Evolutionary conservation across 2,329 filamentous ascomycete genomes (phyloP).

Genomic region (Fusarium drepaniforme): DNA sequence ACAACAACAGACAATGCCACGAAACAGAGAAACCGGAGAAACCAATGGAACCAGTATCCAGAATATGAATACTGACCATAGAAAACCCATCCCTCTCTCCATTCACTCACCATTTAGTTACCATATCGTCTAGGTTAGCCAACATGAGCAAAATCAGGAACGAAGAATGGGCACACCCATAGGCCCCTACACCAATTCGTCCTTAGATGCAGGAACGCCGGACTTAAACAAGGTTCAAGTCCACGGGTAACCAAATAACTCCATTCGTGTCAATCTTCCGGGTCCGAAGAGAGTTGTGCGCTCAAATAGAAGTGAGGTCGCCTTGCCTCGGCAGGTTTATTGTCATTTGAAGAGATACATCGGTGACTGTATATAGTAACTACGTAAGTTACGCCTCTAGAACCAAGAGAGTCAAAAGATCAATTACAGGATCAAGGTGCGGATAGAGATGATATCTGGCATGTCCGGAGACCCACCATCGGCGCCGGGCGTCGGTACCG

Average conservation of each 20-base stretch:
- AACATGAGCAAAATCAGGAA: neutral
- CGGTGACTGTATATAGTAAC: too few species aligned
- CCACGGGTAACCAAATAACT: too few species aligned
- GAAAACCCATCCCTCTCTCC: too few species aligned
- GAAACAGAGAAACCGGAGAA: neutral
- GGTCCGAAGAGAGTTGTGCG: neutral
- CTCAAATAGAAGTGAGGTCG: neutral
- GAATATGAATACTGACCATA: too few species aligned
- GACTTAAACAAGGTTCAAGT: neutral
- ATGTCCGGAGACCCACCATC: slow-evolving; percentile 23
- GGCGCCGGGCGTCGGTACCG: slow-evolving; percentile 23
- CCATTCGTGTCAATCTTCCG: neutral
- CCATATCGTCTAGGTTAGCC: neutral
- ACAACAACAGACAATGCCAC: neutral
- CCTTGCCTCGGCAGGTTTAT: neutral
- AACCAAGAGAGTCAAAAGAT: neutral
- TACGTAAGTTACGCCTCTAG: too few species aligned
- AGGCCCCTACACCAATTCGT: neutral
- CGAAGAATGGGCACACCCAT: neutral
- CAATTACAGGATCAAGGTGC: neutral
- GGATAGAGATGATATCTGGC: neutral
- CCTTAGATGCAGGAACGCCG: too few species aligned
- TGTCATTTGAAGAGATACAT: neutral
- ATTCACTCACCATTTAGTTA: neutral
- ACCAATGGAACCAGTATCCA: accelerated